These are phyloP conservation scores for Botryotinia narcissicola DNA, from an alignment of 2,329 filamentous ascomycete species.

Conservation along the genomic window DNA sequence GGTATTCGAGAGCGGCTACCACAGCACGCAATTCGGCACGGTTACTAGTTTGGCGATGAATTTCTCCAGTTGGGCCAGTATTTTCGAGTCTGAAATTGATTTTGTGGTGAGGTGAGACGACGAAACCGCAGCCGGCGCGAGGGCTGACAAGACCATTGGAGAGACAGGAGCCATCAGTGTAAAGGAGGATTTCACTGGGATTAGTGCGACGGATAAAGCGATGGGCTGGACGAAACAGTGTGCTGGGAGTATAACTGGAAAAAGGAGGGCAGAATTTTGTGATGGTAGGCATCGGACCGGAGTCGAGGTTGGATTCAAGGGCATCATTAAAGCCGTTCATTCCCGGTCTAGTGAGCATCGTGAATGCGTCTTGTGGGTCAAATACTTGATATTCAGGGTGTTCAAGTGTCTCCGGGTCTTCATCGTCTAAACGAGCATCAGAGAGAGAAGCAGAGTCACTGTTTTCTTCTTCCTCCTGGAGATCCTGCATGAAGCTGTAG, in stretches of 20 bases:
- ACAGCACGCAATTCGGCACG: constrained; percentile 55
- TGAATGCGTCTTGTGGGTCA: too few relatives aligned
- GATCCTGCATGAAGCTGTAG: not conserved
- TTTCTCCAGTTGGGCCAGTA: constrained; percentile 12
- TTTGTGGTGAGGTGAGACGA: not conserved
- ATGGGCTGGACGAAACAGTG: not conserved
- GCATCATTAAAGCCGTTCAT: too few relatives aligned
- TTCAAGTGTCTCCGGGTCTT: too few relatives aligned
- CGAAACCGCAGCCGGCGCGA: not conserved
- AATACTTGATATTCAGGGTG: too few relatives aligned
- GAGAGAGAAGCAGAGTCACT: not conserved
- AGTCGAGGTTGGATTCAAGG: not conserved
- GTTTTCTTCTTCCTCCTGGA: not conserved
- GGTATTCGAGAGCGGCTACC: constrained; percentile 47
- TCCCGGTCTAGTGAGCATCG: too few relatives aligned
- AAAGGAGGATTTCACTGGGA: not conserved
- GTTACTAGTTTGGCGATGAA: constrained; percentile 46
- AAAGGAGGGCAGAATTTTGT: not conserved
- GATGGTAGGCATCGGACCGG: not conserved
- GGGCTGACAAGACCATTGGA: not conserved
- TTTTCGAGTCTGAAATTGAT: constrained; percentile 20
- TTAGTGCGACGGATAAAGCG: not conserved
- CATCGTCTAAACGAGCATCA: not conserved
- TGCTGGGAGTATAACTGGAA: not conserved
- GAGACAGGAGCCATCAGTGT: not conserved